Percentiles rank a stretch among this genome's conserved stretches.
phyloP scores from a whole-genome alignment of 2,329 filamentous ascomycete species.

The Dryadomyces sulphureus region DNA sequence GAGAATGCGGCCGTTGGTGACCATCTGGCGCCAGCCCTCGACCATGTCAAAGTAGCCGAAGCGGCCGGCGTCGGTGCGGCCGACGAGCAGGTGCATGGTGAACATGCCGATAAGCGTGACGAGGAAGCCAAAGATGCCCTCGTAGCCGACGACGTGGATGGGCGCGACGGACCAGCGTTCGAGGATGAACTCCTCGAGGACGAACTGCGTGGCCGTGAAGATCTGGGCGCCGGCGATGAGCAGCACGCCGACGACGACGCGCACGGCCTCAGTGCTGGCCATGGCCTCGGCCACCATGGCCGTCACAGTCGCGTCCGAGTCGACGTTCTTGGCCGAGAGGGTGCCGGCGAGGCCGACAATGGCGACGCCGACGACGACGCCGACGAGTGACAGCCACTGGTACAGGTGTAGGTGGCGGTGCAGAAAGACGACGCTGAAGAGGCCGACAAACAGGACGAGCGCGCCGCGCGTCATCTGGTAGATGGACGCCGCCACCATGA shows the following conservation, averaged over 20 bases:
- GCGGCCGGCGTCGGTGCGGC: conserved; percentile 55
- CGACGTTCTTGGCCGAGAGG: conserved; percentile 50
- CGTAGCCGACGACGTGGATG: conserved; percentile 87
- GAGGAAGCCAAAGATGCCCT: conserved; percentile 78
- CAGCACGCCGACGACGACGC: conserved; percentile 68
- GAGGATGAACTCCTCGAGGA: conserved; percentile 87
- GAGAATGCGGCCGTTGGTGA: conserved; percentile 53
- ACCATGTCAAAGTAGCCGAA: conserved; percentile 82
- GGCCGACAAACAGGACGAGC: conserved; percentile 83
- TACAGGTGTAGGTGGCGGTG: conserved; percentile 66
- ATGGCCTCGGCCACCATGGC: conserved; percentile 15
- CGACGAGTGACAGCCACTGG: conserved; percentile 79
- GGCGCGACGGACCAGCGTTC: conserved; percentile 53
- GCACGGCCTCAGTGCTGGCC: conserved; percentile 33
- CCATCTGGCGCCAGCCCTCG: conserved; percentile 74
- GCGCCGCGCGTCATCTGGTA: conserved; percentile 98
- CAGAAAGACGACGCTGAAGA: conserved; percentile 89
- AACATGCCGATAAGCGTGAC: conserved; percentile 70
- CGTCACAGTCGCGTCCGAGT: conserved; percentile 14
- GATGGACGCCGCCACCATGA: conserved; percentile 89
- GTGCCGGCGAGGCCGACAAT: conserved; percentile 82
- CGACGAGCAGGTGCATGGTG: conserved; percentile 62
- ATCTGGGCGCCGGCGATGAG: conserved; percentile 91
- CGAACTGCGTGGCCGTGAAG: conserved; percentile 93
- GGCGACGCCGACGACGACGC: conserved; percentile 78